Evolutionary conservation across 2,329 filamentous ascomycete genomes (phyloP).

Genomic region (Botrytis sinoallii): DNA sequence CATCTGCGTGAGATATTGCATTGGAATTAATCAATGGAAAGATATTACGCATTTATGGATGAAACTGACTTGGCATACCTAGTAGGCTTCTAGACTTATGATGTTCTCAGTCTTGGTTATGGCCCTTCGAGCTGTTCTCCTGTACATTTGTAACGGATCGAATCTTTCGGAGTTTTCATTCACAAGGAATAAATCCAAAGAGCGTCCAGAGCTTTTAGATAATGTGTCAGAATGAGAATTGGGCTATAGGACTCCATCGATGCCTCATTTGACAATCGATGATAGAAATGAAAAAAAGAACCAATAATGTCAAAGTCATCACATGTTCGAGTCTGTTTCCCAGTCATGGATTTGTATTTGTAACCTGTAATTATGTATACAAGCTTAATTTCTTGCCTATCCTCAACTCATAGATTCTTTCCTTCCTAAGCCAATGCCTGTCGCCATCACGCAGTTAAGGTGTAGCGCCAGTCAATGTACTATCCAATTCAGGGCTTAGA

Average conservation of each 20-base stretch:
- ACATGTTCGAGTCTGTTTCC: not conserved
- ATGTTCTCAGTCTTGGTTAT: not conserved
- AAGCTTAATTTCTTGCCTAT: not conserved
- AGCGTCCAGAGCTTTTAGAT: not conserved
- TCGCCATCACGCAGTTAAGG: conserved; percentile 18
- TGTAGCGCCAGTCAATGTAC: conserved; percentile 14
- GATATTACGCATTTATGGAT: not conserved
- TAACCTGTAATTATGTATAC: not conserved
- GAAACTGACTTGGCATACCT: not conserved
- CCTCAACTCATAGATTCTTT: not conserved
- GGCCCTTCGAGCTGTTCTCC: not conserved
- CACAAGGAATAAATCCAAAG: not conserved
- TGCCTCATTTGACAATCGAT: not conserved
- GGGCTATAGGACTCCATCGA: not conserved
- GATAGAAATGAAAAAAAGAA: not conserved
- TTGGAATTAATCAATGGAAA: not conserved
- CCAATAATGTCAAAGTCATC: not conserved
- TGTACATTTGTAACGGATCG: not conserved
- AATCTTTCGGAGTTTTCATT: not conserved
- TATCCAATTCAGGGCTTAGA: conserved; percentile 52
- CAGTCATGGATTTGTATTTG: conserved; percentile 13
- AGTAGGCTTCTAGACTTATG: not conserved
- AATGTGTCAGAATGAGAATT: not conserved
- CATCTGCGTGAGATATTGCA: not conserved
- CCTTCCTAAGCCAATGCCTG: not conserved